These are phyloP conservation scores for Trichoderma guizhouense DNA, from an alignment of 2,329 filamentous ascomycete genomes.

Conservation along the genomic window DNA sequence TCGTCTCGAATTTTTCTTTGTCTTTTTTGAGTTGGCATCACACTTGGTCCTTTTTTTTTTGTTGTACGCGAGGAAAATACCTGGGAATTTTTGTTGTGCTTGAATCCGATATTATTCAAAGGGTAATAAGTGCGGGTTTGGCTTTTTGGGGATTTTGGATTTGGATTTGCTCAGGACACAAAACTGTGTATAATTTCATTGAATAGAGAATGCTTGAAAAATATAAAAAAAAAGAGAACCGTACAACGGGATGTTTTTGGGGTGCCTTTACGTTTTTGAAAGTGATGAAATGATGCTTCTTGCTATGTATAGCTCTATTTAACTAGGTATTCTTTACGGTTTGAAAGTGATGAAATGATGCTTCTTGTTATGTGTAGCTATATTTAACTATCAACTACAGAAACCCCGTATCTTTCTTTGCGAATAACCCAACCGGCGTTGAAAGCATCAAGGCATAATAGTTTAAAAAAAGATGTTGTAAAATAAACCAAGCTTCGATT, in stretches of 20 bases:
- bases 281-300: not conserved
- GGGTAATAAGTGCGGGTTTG: slow-evolving; percentile 1
- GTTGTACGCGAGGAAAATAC: not conserved
- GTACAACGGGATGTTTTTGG: not conserved
- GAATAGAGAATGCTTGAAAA: not conserved
- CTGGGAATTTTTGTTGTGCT: not conserved
- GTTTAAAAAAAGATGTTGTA: not conserved
- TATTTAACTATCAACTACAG: not conserved
- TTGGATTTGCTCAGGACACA: slow-evolving; percentile 1
- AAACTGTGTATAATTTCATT: not conserved
- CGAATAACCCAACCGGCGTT: not conserved
- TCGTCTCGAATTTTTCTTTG: not conserved
- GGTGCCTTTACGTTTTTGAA: not conserved
- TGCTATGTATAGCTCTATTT: not conserved
- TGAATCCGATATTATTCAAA: not conserved
- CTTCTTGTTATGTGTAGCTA: not conserved
- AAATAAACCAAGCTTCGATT: not conserved
- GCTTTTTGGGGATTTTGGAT: not conserved
- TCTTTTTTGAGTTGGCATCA: not conserved
- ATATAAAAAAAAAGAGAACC: not conserved
- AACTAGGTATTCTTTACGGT: not conserved
- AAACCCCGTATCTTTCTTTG: not conserved
- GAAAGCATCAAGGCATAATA: not conserved
- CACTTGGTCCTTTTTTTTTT: not conserved
- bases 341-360: not conserved